These are phyloP conservation scores for Acanthamoeba quina DNA, from an alignment of 208 protist genomes.

Conservation along the genomic window DNA sequence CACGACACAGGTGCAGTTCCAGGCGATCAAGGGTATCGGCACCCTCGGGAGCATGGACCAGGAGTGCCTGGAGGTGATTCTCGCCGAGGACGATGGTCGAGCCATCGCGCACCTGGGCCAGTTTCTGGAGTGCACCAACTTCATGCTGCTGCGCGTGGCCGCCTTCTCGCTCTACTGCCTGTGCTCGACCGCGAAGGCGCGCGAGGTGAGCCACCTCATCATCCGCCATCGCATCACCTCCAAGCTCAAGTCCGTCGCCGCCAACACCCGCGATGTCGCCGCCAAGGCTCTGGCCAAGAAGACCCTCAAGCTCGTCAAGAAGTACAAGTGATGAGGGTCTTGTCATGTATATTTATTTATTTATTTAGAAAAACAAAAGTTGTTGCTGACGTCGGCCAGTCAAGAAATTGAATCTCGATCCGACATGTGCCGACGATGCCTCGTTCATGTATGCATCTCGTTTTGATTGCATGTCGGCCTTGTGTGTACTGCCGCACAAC, in stretches of 20 bases:
- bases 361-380: no score
- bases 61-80: slow-evolving; percentile 48
- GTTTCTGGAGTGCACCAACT: slow-evolving; percentile 62
- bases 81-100: not conserved
- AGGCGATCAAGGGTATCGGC: slow-evolving; percentile 46
- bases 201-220: slow-evolving; percentile 47
- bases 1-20: slow-evolving; percentile 27
- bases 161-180: slow-evolving; percentile 56
- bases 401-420: not conserved
- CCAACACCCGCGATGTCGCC: not conserved
- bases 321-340: not conserved
- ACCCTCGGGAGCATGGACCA: slow-evolving; percentile 60
- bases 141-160: slow-evolving; percentile 63
- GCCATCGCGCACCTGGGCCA: slow-evolving; percentile 17
- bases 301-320: slow-evolving; percentile 60
- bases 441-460: not conserved
- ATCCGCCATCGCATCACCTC: slow-evolving; percentile 7
- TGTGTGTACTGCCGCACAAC: not conserved
- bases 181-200: slow-evolving; percentile 35
- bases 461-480: not conserved
- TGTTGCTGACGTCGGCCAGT: no score
- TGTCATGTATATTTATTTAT: not conserved
- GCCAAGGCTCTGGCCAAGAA: slow-evolving; percentile 61
- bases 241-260: not conserved
- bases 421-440: slow-evolving; percentile 63